Base-by-base conservation (phyloP, 371 early-diverging fungal species). In the Zychaea mexicana region DNA sequence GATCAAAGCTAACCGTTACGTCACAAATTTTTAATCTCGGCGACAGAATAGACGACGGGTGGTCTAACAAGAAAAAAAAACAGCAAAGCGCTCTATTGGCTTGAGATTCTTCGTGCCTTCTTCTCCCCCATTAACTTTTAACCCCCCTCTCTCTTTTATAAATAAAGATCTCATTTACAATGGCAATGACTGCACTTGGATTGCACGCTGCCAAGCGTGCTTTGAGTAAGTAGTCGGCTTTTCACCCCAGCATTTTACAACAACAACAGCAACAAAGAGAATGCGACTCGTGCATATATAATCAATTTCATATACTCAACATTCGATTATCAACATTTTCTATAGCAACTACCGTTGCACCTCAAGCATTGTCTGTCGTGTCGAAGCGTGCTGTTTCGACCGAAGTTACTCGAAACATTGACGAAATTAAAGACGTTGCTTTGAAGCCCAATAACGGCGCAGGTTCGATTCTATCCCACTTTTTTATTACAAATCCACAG, bases 391-490 rank as follows among this genome's bases (percentile, higher is more conserved):
- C 68, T 49, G 71, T 82, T 69, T 78, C 82, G 49, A 81, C 79
- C 21, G 77, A 77, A 66, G 82, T 75, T 42, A 70, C 67, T 33
- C 69, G 77, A 62, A 75, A 79, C 62, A 82, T 76, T 73, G 82
- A 82, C 72, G 74, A 76, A 49, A 73, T 78, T 36, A 78, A 82
- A 66, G 79, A 78, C 53, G 67, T 77, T 52, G 71, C 78, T 53
- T 74, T 78, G 22, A 77, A 69, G 52, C 82, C 79, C 61, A 82
- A 67, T 67, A 82, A 82, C 66, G 77, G 76, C 33, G 82, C 82
- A 67, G 82, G 82, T 58, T 38, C 49, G 49, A 22, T 49, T 8
- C 12, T 49, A 17, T 36, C 15, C 15, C 53, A 31, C 55, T 30
- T 12, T 30, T 21, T 30, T 42, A 12, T 42, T n/a, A n/a, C 13